Conservation (phyloP, 2,329 filamentous ascomycete genomes). For the Camillea tinctor region DNA sequence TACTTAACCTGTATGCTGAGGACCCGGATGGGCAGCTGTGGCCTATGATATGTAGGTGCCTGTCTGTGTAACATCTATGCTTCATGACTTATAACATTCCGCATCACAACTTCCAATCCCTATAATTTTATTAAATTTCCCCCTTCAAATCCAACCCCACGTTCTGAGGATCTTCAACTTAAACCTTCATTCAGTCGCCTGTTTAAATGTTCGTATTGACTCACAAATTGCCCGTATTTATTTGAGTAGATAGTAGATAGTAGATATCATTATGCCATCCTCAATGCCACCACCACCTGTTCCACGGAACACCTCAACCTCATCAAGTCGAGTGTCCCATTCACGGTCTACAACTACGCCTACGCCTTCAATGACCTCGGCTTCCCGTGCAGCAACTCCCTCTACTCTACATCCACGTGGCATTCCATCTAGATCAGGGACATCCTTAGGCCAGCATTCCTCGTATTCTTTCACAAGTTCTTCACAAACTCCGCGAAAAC, state of each 20-base stretch:
- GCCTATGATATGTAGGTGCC: too few relatives aligned
- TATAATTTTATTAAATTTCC: not conserved
- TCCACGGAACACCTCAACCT: constrained; percentile 11
- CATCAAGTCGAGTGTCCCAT: constrained; percentile 16
- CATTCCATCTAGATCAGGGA: constrained; percentile 16
- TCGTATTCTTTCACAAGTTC: constrained; percentile 29
- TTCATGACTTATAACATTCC: not conserved
- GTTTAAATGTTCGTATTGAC: too few relatives aligned
- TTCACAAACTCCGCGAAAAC: constrained; percentile 21
- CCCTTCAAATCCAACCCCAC: too few relatives aligned
- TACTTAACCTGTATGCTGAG: too few relatives aligned
- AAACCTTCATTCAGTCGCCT: too few relatives aligned
- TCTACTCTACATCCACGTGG: constrained; percentile 18
- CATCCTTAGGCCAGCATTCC: constrained; percentile 27
- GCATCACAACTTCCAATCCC: not conserved
- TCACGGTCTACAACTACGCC: constrained; percentile 5
- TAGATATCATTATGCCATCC: not conserved
- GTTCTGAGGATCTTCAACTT: too few relatives aligned
- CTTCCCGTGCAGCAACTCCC: constrained; percentile 17
- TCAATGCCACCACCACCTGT: constrained; percentile 2
- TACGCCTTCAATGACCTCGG: constrained; percentile 7
- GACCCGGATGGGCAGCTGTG: too few relatives aligned
- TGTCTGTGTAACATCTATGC: too few relatives aligned
- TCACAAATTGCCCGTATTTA: too few relatives aligned
- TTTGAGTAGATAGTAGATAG: not conserved